Evolutionary conservation across 1,284 basidiomycete species (phyloP).

Genomic region (Ustilago tritici): DNA sequence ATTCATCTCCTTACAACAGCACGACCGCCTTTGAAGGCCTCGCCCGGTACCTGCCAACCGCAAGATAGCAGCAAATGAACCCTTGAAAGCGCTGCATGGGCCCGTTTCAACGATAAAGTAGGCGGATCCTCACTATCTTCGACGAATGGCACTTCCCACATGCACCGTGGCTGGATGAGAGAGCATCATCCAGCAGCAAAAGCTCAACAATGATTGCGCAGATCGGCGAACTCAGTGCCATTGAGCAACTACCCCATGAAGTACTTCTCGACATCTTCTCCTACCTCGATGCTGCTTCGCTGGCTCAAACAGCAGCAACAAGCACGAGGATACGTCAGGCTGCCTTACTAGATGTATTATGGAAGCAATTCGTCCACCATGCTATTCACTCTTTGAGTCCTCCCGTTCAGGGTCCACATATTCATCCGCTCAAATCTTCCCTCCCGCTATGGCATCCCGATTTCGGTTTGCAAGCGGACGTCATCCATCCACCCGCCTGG

Average conservation of each 20-base stretch:
- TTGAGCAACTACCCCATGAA: conserved; percentile 37
- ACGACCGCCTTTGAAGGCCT: neutral
- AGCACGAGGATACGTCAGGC: conserved; percentile 25
- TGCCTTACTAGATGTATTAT: conserved; percentile 37
- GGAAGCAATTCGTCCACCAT: conserved; percentile 31
- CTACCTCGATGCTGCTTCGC: conserved; percentile 23
- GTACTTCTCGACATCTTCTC: conserved; percentile 41
- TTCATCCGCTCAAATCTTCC: conserved; percentile 33
- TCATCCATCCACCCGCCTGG: conserved; percentile 37
- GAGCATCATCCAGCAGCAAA: neutral
- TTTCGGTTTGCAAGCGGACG: conserved; percentile 36
- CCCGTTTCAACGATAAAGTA: neutral
- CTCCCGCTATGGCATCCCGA: conserved; percentile 44
- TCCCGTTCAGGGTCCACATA: conserved; percentile 17
- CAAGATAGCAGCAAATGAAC: neutral
- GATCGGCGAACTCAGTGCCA: conserved; percentile 5
- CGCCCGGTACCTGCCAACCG: neutral
- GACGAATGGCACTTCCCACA: conserved; percentile 7
- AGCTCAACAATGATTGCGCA: neutral
- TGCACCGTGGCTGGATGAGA: conserved; percentile 12
- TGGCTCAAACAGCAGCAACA: conserved; percentile 22
- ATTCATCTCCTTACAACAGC: neutral
- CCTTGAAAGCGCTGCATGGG: neutral
- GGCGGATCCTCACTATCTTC: neutral
- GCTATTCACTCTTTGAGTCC: conserved; percentile 32